Percentiles rank a stretch among this genome's conserved stretches.
These are phyloP conservation scores for Arthrobotrys musiformis DNA, from an alignment of 2,329 filamentous ascomycete species.

Conservation along the genomic window DNA sequence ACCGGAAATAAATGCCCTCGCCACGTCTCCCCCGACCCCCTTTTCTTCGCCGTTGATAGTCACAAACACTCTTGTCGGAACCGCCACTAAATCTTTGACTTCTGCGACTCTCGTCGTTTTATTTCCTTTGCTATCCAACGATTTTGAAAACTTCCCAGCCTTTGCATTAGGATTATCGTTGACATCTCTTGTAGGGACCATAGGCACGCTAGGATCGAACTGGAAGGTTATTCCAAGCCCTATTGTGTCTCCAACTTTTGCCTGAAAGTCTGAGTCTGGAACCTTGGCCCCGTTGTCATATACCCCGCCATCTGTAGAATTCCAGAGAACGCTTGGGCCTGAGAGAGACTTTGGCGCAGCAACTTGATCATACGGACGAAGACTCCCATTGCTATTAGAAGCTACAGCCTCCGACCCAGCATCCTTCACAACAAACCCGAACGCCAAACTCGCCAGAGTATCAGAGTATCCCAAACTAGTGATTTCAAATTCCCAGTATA, in stretches of 20 bases:
- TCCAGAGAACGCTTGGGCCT: slow-evolving; percentile 41
- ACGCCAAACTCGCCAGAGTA: slow-evolving; percentile 7
- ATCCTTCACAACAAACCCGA: slow-evolving; percentile 50
- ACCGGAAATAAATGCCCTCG: slow-evolving; percentile 27
- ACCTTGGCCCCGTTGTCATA: slow-evolving; percentile 32
- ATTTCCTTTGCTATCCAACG: slow-evolving; percentile 40
- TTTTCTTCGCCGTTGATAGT: slow-evolving; percentile 46
- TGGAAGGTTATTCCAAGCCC: slow-evolving; percentile 40
- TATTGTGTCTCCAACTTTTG: slow-evolving; percentile 30
- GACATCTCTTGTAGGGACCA: slow-evolving; percentile 46
- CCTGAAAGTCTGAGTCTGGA: slow-evolving; percentile 1
- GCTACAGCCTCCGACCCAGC: slow-evolving; percentile 23
- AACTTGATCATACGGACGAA: slow-evolving; percentile 14
- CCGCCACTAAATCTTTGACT: slow-evolving; percentile 26
- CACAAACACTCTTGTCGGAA: slow-evolving; percentile 41
- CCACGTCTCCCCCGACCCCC: slow-evolving; percentile 16
- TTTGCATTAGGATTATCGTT: slow-evolving; percentile 43
- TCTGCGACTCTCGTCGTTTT: slow-evolving; percentile 46
- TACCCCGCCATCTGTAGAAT: slow-evolving; percentile 38
- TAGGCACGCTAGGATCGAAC: slow-evolving; percentile 40
- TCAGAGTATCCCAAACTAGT: slow-evolving; percentile 37
- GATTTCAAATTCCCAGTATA: slow-evolving; percentile 55
- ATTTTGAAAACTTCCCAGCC: slow-evolving; percentile 34
- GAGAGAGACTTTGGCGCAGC: slow-evolving; percentile 35
- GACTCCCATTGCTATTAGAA: slow-evolving; percentile 19